phyloP scores from a whole-genome alignment of 495 filamentous ascomycete genomes.

The Aspergillus nidulans region DNA sequence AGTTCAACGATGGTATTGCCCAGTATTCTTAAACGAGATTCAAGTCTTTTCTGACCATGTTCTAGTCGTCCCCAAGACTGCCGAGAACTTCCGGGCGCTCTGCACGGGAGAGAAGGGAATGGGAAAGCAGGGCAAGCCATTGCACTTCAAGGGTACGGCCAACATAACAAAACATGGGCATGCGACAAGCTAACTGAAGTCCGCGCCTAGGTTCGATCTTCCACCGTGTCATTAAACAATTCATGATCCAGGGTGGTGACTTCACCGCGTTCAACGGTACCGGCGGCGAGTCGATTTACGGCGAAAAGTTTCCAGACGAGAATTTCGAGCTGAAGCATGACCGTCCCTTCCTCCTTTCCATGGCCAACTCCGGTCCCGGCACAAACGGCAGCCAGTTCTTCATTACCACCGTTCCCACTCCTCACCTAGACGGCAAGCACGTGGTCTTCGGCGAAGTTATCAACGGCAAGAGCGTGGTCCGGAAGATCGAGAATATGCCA shows the following conservation, averaged over 20 bases:
- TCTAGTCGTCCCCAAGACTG: conserved; percentile 82
- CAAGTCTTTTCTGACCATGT: conserved; percentile 16
- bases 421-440: conserved; percentile 94
- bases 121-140: conserved; percentile 77
- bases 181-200: not conserved
- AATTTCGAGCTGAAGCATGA: conserved; percentile 93
- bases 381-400: conserved; percentile 99
- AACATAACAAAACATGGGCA: not conserved
- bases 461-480: conserved; percentile 83
- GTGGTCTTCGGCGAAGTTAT: conserved; percentile 61
- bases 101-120: conserved; percentile 91
- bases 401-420: conserved; percentile 87
- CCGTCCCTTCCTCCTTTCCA: conserved; percentile 88
- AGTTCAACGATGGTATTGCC: conserved; percentile 69
- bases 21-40: not conserved
- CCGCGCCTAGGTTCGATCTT: conserved; percentile 62
- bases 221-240: conserved; percentile 97
- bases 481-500: conserved; percentile 83
- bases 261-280: conserved; percentile 96
- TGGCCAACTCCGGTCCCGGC: conserved; percentile 92
- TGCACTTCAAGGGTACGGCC: conserved; percentile 58
- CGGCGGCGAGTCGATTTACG: conserved; percentile 96
- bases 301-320: conserved; percentile 96
- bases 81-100: conserved; percentile 89
- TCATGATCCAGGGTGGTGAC: conserved; percentile 99